Base-by-base conservation (phyloP, 2,329 filamentous ascomycete genomes). In the Diaporthe aspalathi region DNA sequence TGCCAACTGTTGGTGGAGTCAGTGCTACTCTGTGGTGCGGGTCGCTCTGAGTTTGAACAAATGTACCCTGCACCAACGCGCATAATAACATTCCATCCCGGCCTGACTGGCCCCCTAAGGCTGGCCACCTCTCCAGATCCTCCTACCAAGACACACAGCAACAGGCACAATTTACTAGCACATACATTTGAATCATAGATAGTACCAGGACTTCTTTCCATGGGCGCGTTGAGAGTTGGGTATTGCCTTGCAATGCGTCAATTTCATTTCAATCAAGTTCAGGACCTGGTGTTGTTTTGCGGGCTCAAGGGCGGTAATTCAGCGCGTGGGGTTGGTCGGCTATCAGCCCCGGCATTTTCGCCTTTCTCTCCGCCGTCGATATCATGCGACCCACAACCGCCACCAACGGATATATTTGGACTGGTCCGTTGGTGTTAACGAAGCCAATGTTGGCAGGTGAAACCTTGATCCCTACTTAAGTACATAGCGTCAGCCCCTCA, bases 391-490 rank as follows among this genome's bases (percentile, higher is more conserved):
- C 57, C 57, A 63, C 57, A 47, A 17, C 16, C 24, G 47, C 57
- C 57, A 49, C 60, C 43, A 35, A 5, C 32, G 32, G 22, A 35
- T 20, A n/a, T 5, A 6, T 22, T n/a, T 63, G 27, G 29, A 63
- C 43, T 43, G 5, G 35, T 16, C 43, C 60, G 60, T 63, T 63
- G 60, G 5, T 49, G 3, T n/a, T n/a, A n/a, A n/a, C n/a, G n/a
- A n/a, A n/a, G n/a, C n/a, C n/a, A n/a, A n/a, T n/a, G 35, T 32
- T 9, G 20, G 49, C 17, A 12, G 14, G 8, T 38, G 29, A 35
- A 57, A 27, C 60, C 60, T 49, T 63, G 60, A 63, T 49, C 60
- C 60, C 60, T 63, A 63, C 43, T 17, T 63, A 50, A n/a, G 60
- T n/a, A 9, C 32, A 5, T 5, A 35, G 32, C 32, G 57, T 27